A percentile compares a stretch with the other conserved stretches of the same genome.
Evolutionary conservation across 108 stramenopile genomes (phyloP).

Genomic region (Stephanodiscus minutulus): DNA sequence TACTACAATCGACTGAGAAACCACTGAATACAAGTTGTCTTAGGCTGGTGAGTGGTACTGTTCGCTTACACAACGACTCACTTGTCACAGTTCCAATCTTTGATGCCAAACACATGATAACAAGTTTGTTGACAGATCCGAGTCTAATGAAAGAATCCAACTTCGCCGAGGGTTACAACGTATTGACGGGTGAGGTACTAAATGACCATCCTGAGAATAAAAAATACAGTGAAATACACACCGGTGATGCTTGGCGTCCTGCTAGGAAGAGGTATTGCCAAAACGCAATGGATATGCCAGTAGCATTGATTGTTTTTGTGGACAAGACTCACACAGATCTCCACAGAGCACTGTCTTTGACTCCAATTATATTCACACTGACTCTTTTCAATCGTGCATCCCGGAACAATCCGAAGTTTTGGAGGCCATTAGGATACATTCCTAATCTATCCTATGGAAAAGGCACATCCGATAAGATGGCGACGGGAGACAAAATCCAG

Average conservation of each 20-base stretch:
- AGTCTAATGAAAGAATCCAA: slow-evolving; percentile 5
- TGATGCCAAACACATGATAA: neutral
- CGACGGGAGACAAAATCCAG: neutral
- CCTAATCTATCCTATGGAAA: slow-evolving; percentile 10
- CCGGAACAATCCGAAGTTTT: slow-evolving; percentile 5
- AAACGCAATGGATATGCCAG: slow-evolving; percentile 1
- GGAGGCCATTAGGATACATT: slow-evolving; percentile 13
- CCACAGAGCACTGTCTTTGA: slow-evolving; percentile 1
- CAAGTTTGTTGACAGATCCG: neutral
- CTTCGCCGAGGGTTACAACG: neutral
- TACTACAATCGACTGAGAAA: neutral
- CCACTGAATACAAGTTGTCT: neutral
- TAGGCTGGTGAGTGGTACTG: neutral
- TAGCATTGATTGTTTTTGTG: neutral
- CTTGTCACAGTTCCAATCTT: slow-evolving; percentile 15
- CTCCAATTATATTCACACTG: slow-evolving; percentile 4
- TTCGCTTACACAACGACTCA: neutral
- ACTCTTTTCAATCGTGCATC: slow-evolving; percentile 11
- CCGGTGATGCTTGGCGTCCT: slow-evolving; percentile 1
- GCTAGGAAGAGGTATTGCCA: neutral
- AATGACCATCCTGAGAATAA: neutral
- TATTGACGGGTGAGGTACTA: neutral
- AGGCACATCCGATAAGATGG: neutral
- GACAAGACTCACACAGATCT: slow-evolving; percentile 12
- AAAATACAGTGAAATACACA: neutral